These are phyloP conservation scores for Colletotrichum sp. DNA, from an alignment of 2,329 filamentous ascomycete genomes.

Conservation along the genomic window DNA sequence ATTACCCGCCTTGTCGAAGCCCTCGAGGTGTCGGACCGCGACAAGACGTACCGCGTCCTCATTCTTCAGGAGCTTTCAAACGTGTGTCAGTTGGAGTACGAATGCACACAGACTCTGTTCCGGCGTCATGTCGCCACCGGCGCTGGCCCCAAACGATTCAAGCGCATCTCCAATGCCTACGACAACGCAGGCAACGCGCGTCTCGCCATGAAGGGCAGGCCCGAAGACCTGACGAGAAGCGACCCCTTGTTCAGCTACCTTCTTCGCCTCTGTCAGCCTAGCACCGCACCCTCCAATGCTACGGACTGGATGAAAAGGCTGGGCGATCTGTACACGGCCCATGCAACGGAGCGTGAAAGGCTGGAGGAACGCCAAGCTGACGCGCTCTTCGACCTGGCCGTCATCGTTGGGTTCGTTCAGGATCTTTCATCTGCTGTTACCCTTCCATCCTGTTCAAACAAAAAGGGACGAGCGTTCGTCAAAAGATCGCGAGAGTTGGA, in stretches of 20 bases:
- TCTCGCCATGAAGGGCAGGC: conserved; percentile 44
- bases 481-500: conserved; percentile 35
- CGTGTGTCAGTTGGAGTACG: conserved; percentile 48
- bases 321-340: neutral
- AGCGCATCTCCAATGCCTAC: conserved; percentile 37
- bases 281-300: conserved; percentile 26
- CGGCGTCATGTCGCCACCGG: conserved; percentile 43
- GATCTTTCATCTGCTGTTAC: conserved; percentile 36
- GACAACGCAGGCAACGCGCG: conserved; percentile 40
- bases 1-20: neutral
- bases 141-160: conserved; percentile 44
- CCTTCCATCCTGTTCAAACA: neutral
- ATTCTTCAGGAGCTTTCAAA: conserved; percentile 53
- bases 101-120: conserved; percentile 39
- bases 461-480: neutral
- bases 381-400: conserved; percentile 39
- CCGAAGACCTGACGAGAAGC: conserved; percentile 38
- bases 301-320: neutral
- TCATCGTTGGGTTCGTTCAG: conserved; percentile 44
- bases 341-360: neutral
- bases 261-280: conserved; percentile 46
- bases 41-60: conserved; percentile 35
- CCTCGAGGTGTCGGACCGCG: neutral
- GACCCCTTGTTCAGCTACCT: conserved; percentile 48
- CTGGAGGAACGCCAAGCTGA: neutral